phyloP scores from a whole-genome alignment of 371 early-diverging fungal genomes.

The Cokeromyces recurvatus region DNA sequence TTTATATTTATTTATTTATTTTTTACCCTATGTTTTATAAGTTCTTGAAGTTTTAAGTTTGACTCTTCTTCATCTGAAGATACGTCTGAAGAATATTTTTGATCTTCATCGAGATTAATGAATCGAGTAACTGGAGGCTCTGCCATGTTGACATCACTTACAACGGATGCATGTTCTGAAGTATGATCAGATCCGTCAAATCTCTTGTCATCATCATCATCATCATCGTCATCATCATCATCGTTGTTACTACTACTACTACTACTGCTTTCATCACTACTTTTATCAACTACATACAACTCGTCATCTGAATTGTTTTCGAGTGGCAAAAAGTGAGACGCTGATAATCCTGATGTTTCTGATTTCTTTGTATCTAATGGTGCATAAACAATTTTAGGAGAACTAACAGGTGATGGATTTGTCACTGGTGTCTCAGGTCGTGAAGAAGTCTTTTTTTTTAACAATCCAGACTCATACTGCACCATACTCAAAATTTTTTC shows the following conservation, averaged over 20 bases:
- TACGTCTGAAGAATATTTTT: too few relatives aligned
- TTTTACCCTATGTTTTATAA: too few relatives aligned
- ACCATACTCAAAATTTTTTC: slow-evolving; percentile 22
- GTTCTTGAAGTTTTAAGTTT: too few relatives aligned
- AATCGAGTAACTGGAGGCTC: slow-evolving; percentile 3
- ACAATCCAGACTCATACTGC: slow-evolving; percentile 9
- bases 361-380: background rate
- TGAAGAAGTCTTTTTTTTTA: background rate
- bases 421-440: background rate
- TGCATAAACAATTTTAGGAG: slow-evolving; percentile 3
- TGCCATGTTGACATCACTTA: background rate
- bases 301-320: background rate
- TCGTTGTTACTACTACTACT: background rate
- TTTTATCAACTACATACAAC: background rate
- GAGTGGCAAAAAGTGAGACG: background rate
- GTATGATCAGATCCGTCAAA: background rate
- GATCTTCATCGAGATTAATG: slow-evolving; percentile 6
- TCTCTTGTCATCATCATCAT: background rate
- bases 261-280: background rate
- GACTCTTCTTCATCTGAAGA: too few relatives aligned
- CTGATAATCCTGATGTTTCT: slow-evolving; percentile 1
- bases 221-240: background rate
- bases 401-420: too few relatives aligned
- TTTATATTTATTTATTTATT: too few relatives aligned
- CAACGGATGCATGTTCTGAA: background rate